Evolutionary conservation across 2,329 filamentous ascomycete genomes (phyloP).

Genomic region (Emmonsiellopsis sp.): DNA sequence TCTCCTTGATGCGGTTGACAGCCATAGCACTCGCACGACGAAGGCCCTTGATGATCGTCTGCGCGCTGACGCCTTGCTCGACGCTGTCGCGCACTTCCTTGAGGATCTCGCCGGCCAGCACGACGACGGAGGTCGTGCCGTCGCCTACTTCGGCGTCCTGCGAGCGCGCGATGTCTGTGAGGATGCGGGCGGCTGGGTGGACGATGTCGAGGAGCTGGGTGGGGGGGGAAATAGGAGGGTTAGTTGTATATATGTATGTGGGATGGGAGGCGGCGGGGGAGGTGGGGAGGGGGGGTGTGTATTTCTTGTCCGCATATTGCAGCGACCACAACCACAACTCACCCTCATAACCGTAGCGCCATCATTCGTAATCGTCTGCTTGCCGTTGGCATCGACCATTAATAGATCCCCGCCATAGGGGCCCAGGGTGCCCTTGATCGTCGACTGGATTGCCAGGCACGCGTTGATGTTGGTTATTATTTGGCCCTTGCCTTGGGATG

Average conservation of each 20-base stretch:
- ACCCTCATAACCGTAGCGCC: constrained; percentile 99
- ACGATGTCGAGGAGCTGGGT: constrained; percentile 88
- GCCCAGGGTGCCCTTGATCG: constrained; percentile 89
- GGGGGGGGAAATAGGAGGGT: no score
- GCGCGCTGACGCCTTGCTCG: constrained; percentile 92
- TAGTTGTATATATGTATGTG: not conserved
- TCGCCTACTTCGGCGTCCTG: constrained; percentile 99
- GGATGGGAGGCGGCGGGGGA: not conserved
- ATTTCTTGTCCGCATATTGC: no score
- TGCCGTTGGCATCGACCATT: constrained; percentile 91
- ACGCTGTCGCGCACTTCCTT: constrained; percentile 96
- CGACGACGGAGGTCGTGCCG: constrained; percentile 94
- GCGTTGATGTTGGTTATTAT: constrained; percentile 98
- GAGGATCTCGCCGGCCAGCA: constrained; percentile 91
- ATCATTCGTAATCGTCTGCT: constrained; percentile 97
- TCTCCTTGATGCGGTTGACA: constrained; percentile 98
- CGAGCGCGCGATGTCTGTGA: constrained; percentile 95
- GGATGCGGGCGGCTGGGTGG: constrained; percentile 90
- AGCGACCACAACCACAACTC: constrained; percentile 14
- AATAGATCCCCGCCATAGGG: constrained; percentile 95
- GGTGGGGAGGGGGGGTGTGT: not conserved
- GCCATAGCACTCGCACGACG: constrained; percentile 80
- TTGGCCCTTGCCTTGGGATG: constrained; percentile 93
- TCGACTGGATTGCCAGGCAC: constrained; percentile 88
- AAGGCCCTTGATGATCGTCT: constrained; percentile 94